phyloP scores from a whole-genome alignment of 805 yeast genomes.

The Cyberlindnera meyerae region DNA sequence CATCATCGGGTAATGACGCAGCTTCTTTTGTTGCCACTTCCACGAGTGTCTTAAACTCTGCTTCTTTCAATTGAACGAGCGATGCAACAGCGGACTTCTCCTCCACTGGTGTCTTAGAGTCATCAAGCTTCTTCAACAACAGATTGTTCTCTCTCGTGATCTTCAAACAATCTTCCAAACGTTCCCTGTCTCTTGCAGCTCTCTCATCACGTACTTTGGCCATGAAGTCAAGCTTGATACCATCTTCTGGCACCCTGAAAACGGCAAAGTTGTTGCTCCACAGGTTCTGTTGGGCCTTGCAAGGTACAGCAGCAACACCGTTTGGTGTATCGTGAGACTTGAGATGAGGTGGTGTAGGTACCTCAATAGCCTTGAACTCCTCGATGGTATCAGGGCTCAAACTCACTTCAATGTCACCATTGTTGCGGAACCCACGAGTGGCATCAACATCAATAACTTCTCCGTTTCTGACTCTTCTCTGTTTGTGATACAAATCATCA shows the following conservation, averaged over 20 bases:
- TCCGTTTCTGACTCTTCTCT: conserved; percentile 48
- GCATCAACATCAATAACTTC: conserved; percentile 50
- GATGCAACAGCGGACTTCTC: conserved; percentile 32
- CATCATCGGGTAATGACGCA: too few species aligned
- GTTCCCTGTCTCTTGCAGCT: conserved; percentile 27
- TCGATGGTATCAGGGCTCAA: conserved; percentile 35
- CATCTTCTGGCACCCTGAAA: conserved; percentile 62
- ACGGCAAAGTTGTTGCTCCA: conserved; percentile 40
- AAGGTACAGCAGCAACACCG: conserved; percentile 32
- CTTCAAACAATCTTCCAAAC: conserved; percentile 31
- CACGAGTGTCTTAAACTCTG: conserved; percentile 46
- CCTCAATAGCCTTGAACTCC: conserved; percentile 22
- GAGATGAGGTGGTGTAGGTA: conserved; percentile 34
- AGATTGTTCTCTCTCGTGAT: conserved; percentile 33
- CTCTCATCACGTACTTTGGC: conserved; percentile 40
- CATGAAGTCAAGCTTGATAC: conserved; percentile 65
- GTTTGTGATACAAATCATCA: conserved; percentile 26
- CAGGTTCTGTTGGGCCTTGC: conserved; percentile 24
- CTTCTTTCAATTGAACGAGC: conserved; percentile 28
- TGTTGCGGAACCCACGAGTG: conserved; percentile 44
- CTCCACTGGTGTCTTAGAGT: conserved; percentile 21
- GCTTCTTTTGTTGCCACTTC: too few species aligned
- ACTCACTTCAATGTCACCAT: conserved; percentile 56
- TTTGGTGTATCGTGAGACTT: conserved; percentile 29
- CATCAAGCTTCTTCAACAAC: conserved; percentile 29